Percentiles rank a stretch among this genome's conserved stretches.
phyloP scores from a whole-genome alignment of 208 protist species.

The Leishmania tropica region DNA sequence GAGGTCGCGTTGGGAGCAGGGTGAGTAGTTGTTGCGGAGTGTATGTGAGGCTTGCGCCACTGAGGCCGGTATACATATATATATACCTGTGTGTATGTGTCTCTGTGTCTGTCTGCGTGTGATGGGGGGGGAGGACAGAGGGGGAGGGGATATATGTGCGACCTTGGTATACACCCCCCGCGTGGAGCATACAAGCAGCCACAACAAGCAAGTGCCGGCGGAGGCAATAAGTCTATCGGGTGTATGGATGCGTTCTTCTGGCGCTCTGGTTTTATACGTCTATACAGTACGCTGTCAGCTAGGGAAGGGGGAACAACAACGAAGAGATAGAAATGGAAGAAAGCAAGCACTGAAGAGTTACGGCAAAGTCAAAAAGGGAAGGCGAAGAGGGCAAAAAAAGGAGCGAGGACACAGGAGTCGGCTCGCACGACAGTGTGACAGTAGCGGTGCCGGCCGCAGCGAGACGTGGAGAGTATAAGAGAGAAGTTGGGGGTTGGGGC shows the following conservation, averaged over 20 bases:
- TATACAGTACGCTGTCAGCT: neutral
- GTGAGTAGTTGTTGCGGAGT: neutral
- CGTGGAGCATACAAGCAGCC: neutral
- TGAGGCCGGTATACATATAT: neutral
- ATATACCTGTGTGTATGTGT: neutral
- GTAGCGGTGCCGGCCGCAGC: neutral
- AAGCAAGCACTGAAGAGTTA: neutral
- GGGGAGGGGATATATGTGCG: neutral
- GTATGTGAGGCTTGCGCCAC: neutral
- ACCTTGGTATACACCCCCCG: neutral
- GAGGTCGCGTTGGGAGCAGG: neutral
- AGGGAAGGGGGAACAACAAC: neutral
- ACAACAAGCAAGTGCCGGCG: neutral
- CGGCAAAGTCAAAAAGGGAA: neutral
- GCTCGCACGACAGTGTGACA: neutral
- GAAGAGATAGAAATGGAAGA: neutral
- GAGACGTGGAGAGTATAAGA: neutral
- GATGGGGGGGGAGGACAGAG: neutral
- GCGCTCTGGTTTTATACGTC: neutral
- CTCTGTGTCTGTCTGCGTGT: neutral
- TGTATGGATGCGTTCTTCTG: neutral
- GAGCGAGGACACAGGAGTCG: neutral
- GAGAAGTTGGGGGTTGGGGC: neutral
- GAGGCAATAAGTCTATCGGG: neutral
- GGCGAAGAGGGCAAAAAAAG: neutral